Conservation (phyloP, 1,284 basidiomycete species). For the Microbotryomycetes sp. region DNA sequence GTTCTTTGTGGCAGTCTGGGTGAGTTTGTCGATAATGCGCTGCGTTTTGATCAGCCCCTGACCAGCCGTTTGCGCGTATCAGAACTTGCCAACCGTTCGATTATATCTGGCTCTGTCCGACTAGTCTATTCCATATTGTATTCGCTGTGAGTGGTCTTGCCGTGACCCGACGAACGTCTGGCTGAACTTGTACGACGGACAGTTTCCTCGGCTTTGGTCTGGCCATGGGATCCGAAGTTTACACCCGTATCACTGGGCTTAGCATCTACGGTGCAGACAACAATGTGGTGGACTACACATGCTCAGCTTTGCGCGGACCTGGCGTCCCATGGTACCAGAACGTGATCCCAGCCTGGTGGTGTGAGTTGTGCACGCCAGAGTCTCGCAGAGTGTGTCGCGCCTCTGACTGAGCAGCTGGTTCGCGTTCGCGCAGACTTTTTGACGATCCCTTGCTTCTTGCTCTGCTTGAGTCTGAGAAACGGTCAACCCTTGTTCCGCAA, state of each 20-base stretch:
- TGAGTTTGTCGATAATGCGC: too few species aligned
- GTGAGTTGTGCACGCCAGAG: constrained; percentile 38
- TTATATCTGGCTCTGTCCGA: constrained; percentile 76
- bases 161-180: too few species aligned
- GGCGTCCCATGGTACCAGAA: constrained; percentile 48
- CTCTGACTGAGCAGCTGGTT: not conserved
- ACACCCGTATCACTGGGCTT: constrained; percentile 18
- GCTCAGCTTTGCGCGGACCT: constrained; percentile 16
- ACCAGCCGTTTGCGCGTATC: too few species aligned
- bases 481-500: constrained; percentile 63
- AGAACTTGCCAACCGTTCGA: constrained; percentile 52
- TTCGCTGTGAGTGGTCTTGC: too few species aligned
- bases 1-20: constrained; percentile 72
- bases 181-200: too few species aligned
- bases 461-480: constrained; percentile 66
- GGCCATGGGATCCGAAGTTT: constrained; percentile 66
- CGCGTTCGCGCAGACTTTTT: constrained; percentile 54
- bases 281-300: constrained; percentile 21
- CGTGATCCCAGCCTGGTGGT: constrained; percentile 44
- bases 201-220: constrained; percentile 77
- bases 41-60: too few species aligned
- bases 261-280: constrained; percentile 13
- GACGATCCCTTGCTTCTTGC: constrained; percentile 68
- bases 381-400: not conserved
- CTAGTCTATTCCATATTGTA: constrained; percentile 75